These are phyloP conservation scores for Leucocoprinus leucothites DNA, from an alignment of 768 basidiomycete genomes.

Conservation along the genomic window DNA sequence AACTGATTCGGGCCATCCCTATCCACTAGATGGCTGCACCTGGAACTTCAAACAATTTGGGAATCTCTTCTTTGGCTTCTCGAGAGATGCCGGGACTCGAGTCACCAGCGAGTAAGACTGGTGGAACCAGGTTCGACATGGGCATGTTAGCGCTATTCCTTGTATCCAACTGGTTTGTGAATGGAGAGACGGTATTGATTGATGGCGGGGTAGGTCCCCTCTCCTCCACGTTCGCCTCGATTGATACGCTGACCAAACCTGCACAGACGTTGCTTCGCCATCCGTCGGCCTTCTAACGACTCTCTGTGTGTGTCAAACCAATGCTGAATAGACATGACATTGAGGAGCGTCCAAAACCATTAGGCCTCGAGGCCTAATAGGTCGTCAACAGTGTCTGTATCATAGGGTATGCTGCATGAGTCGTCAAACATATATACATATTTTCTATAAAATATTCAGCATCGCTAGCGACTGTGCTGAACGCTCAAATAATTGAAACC, in stretches of 20 bases:
- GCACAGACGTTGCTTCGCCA: slow-evolving; percentile 32
- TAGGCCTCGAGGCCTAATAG: too few species aligned
- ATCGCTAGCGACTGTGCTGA: not conserved
- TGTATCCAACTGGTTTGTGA: slow-evolving; percentile 45
- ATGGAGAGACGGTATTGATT: slow-evolving; percentile 45
- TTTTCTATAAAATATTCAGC: too few species aligned
- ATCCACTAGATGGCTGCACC: slow-evolving; percentile 26
- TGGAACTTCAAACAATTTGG: slow-evolving; percentile 21
- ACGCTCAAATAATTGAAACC: not conserved
- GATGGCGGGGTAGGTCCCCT: slow-evolving; percentile 42
- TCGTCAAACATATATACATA: too few species aligned
- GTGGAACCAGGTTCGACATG: slow-evolving; percentile 38
- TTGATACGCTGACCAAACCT: not conserved
- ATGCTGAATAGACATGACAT: too few species aligned
- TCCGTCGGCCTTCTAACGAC: slow-evolving; percentile 31
- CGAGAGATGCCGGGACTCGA: slow-evolving; percentile 24
- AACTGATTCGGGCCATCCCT: not conserved
- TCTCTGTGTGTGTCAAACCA: too few species aligned
- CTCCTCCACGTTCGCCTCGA: not conserved
- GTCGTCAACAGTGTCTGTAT: too few species aligned
- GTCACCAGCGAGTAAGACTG: slow-evolving; percentile 29
- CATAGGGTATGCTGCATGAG: too few species aligned
- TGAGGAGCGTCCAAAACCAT: too few species aligned
- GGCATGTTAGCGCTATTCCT: slow-evolving; percentile 40
- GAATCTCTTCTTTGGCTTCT: slow-evolving; percentile 20